Evolutionary conservation across 2,329 filamentous ascomycete species (phyloP).

Genomic region (Scolecobasidium constrictum): DNA sequence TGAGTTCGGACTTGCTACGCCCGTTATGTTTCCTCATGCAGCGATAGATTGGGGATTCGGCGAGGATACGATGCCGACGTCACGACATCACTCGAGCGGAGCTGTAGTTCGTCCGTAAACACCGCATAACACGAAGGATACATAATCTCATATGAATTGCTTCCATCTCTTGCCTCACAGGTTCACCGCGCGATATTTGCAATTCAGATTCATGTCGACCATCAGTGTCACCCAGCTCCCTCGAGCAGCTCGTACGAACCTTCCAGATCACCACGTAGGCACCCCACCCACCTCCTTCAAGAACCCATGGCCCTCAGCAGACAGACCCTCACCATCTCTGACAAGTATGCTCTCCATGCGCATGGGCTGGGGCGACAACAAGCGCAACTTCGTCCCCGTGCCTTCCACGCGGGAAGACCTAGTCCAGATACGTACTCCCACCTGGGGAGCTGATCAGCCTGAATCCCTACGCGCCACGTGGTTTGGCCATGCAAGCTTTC

Average conservation of each 20-base stretch:
- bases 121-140: no score
- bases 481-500: conserved; percentile 41
- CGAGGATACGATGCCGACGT: no score
- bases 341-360: conserved; percentile 22
- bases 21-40: no score
- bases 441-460: conserved; percentile 23
- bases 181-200: no score
- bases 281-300: conserved; percentile 33
- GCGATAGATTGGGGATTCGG: no score
- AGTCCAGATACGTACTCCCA: conserved; percentile 30
- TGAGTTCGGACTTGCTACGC: no score
- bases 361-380: conserved; percentile 19
- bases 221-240: not conserved
- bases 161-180: no score
- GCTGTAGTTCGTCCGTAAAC: no score
- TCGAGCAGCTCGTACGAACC: not conserved
- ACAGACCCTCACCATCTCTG: conserved; percentile 14
- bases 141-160: no score
- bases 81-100: no score
- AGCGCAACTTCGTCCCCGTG: conserved; percentile 36
- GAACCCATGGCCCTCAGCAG: conserved; percentile 40
- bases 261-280: conserved; percentile 30
- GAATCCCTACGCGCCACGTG: conserved; percentile 34
- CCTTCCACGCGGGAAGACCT: conserved; percentile 30
- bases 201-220: no score